These are phyloP conservation scores for Diaporthe citriasiana DNA, from an alignment of 2,329 filamentous ascomycete species.

Conservation along the genomic window DNA sequence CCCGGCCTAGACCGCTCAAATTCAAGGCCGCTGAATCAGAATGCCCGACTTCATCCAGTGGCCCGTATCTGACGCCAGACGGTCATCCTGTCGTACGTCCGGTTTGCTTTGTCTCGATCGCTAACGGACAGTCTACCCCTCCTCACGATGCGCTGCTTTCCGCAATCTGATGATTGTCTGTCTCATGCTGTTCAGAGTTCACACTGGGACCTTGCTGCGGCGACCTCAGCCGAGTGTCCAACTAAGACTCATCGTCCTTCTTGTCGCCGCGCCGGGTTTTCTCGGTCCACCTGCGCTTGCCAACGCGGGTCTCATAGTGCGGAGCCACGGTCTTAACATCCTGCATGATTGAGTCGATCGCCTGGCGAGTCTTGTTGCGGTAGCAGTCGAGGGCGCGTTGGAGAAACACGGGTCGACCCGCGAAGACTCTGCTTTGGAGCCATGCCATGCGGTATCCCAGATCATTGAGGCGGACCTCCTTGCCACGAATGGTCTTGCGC, in stretches of 20 bases:
- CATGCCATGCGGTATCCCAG: conserved; percentile 96
- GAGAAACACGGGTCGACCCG: conserved; percentile 86
- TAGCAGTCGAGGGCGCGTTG: conserved; percentile 95
- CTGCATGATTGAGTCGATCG: conserved; percentile 83
- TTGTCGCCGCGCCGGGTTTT: conserved; percentile 60
- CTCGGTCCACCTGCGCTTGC: conserved; percentile 83
- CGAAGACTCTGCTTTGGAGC: conserved; percentile 94
- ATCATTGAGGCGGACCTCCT: conserved; percentile 93
- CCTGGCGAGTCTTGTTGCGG: conserved; percentile 88
- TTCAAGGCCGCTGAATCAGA: background rate
- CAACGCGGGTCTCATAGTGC: conserved; percentile 90
- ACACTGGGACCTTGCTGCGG: background rate
- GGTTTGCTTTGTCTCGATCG: background rate
- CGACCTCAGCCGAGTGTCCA: conserved; percentile 24
- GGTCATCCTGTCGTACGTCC: background rate
- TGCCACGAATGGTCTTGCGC: conserved; percentile 76
- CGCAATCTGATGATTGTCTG: no score
- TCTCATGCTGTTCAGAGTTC: background rate
- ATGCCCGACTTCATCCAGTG: background rate
- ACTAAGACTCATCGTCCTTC: conserved; percentile 50
- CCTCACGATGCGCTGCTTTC: background rate
- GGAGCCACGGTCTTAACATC: conserved; percentile 81
- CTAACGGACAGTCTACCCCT: background rate
- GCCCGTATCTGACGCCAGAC: background rate
- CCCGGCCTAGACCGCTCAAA: background rate